Evolutionary conservation across 1,284 basidiomycete species (phyloP).

Genomic region (Limonomyces culmigenus): DNA sequence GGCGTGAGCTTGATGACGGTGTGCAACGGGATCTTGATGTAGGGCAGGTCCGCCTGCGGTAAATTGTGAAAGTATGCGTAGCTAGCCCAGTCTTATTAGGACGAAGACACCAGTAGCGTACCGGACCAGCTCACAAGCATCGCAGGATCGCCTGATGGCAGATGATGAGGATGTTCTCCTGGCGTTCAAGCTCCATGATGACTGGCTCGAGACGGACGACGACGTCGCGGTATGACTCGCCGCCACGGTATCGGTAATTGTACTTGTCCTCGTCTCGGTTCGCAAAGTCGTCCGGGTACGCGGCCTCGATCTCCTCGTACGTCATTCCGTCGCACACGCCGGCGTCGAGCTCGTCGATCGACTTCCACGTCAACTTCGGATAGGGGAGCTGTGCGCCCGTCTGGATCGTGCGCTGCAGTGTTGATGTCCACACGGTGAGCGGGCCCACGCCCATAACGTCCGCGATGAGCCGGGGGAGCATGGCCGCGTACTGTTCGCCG

Average conservation of each 20-base stretch:
- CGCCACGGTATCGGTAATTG: conserved; percentile 92
- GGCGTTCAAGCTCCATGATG: conserved; percentile 97
- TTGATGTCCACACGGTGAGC: conserved; percentile 95
- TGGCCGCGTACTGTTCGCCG: conserved; percentile 74
- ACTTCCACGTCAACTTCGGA: conserved; percentile 95
- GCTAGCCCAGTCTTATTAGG: conserved; percentile 17
- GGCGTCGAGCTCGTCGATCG: conserved; percentile 93
- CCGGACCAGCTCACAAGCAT: conserved; percentile 46
- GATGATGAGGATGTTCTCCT: conserved; percentile 93
- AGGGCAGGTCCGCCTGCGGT: conserved; percentile 87
- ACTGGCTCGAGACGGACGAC: conserved; percentile 95
- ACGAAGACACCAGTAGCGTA: neutral
- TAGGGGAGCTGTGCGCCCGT: conserved; percentile 77
- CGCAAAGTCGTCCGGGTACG: conserved; percentile 98
- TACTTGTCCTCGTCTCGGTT: conserved; percentile 99
- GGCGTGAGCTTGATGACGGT: conserved; percentile 98
- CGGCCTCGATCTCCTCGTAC: conserved; percentile 94
- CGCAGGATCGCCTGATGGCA: conserved; percentile 94
- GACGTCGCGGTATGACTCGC: conserved; percentile 92
- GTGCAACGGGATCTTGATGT: conserved; percentile 93
- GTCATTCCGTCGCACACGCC: conserved; percentile 99
- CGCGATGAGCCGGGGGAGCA: conserved; percentile 76
- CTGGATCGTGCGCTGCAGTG: conserved; percentile 83
- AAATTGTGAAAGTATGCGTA: conserved; percentile 94
- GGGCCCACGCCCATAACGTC: conserved; percentile 85